Conservation (phyloP, 148 eudicot species). For the Rhododendron kiyosumense region DNA sequence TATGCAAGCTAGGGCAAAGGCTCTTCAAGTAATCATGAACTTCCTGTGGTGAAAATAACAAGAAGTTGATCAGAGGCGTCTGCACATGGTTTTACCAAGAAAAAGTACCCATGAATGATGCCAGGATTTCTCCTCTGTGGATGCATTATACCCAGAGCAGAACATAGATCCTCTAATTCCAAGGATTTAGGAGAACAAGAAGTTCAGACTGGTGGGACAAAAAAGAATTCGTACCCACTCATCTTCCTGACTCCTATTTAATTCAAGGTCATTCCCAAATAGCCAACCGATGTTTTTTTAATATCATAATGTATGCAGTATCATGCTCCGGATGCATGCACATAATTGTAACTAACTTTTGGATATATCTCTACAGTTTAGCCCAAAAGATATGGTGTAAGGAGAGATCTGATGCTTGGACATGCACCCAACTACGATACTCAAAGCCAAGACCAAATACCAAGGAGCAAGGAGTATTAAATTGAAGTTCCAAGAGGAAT, state of each 20-base stretch:
- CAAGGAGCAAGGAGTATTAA: background rate
- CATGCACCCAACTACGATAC: background rate
- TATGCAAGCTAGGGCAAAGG: slow-evolving; percentile 77
- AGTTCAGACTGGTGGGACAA: background rate
- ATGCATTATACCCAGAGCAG: background rate
- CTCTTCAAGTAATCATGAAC: slow-evolving; percentile 94
- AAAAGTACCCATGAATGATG: background rate
- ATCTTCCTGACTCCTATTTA: background rate
- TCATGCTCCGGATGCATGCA: background rate
- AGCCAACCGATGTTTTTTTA: background rate
- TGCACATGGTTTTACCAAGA: background rate
- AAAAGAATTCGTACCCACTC: background rate
- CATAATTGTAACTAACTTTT: background rate
- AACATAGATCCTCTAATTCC: background rate
- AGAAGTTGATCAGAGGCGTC: background rate
- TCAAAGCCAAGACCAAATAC: background rate
- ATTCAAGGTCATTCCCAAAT: background rate
- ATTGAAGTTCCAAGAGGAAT: background rate
- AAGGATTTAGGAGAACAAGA: background rate
- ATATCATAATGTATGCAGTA: background rate
- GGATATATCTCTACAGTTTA: background rate
- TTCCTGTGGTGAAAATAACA: slow-evolving; percentile 46
- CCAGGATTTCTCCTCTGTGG: background rate
- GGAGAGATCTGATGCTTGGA: background rate
- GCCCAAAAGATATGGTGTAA: background rate